These are phyloP conservation scores for Tulasnella sp. DNA, from an alignment of 768 basidiomycete species.

Conservation along the genomic window DNA sequence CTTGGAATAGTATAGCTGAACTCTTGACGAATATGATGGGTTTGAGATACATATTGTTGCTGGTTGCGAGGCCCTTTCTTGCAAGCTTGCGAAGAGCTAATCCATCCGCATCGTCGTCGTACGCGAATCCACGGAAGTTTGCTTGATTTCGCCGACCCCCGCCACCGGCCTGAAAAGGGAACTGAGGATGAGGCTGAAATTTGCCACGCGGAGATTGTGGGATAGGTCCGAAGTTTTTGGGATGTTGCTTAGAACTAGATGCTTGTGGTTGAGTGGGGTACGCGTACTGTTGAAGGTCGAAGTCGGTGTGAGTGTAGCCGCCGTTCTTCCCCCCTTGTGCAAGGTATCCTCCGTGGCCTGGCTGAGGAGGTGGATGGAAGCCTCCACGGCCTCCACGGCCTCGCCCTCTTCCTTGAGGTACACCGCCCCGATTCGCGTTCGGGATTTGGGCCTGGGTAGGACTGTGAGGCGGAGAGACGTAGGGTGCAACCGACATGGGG, in stretches of 20 bases:
- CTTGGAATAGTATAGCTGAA: conserved; percentile 57
- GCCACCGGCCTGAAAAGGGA: neutral
- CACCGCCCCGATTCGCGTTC: neutral
- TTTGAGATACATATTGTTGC: conserved; percentile 54
- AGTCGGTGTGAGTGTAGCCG: neutral
- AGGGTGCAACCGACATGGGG: neutral
- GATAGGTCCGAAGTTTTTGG: neutral
- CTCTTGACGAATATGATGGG: conserved; percentile 69
- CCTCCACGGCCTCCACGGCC: conserved; percentile 23
- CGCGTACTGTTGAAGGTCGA: conserved; percentile 7
- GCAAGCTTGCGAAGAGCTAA: neutral
- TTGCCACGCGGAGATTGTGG: no score
- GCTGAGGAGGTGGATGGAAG: neutral
- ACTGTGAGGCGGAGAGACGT: neutral
- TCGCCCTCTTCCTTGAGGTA: neutral
- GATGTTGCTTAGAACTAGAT: neutral
- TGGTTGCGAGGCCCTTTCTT: neutral
- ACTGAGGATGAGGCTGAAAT: neutral
- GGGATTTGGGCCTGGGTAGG: neutral
- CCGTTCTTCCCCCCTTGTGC: neutral
- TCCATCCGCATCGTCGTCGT: neutral
- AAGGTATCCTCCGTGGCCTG: conserved; percentile 20
- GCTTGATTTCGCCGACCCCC: neutral
- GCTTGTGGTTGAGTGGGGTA: neutral
- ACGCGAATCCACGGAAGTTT: conserved; percentile 5